These are phyloP conservation scores for Evernia prunastri DNA, from an alignment of 495 filamentous ascomycete genomes.

Conservation along the genomic window DNA sequence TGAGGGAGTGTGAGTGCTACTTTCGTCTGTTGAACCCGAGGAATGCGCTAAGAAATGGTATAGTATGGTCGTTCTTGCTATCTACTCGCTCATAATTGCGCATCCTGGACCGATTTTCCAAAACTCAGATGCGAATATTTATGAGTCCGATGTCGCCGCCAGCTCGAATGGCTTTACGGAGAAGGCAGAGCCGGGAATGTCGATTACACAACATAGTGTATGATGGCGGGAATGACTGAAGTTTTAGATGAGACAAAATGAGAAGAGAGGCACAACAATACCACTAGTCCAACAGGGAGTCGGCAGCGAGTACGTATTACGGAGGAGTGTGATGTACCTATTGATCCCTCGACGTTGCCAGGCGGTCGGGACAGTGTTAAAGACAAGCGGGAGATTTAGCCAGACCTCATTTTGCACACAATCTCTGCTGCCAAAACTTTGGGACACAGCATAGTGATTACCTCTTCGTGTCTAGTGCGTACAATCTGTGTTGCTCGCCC, in stretches of 20 bases:
- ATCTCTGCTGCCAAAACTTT: background rate
- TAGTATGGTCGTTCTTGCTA: slow-evolving; percentile 29
- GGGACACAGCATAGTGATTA: background rate
- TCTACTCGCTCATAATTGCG: slow-evolving; percentile 27
- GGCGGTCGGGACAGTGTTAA: background rate
- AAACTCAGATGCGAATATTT: background rate
- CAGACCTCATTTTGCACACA: no score
- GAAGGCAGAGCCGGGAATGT: background rate
- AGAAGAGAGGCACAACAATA: background rate
- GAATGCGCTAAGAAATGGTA: slow-evolving; percentile 5
- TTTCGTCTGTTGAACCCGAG: background rate
- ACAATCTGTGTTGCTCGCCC: no score
- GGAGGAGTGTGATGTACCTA: background rate
- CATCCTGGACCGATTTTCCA: slow-evolving; percentile 30
- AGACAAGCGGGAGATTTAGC: no score
- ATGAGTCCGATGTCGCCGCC: background rate
- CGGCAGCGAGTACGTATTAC: background rate
- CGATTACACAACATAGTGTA: background rate
- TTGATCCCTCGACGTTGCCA: background rate
- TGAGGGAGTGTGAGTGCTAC: slow-evolving; percentile 40
- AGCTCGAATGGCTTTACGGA: background rate
- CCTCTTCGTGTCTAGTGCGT: no score
- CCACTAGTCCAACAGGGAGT: background rate
- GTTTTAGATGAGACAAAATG: background rate
- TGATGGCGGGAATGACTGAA: background rate